Base-by-base conservation (phyloP, 108 stramenopile species). In the Cyclotella sp. region DNA sequence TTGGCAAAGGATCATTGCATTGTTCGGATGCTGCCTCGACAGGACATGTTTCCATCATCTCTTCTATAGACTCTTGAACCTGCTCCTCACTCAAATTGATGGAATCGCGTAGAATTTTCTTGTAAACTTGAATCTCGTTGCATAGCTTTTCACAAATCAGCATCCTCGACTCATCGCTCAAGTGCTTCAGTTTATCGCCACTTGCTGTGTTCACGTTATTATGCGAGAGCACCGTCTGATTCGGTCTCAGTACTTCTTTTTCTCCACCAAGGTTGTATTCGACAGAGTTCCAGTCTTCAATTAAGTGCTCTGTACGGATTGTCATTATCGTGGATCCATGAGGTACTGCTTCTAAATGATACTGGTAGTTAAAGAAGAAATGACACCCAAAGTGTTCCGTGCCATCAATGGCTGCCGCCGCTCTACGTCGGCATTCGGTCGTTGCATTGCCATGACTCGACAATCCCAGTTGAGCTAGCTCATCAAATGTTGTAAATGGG, bases 351-450 rank as follows among this genome's bases (percentile, higher is more conserved):
- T 78, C 70, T 53, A 77, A 53, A 47, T 77, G 76, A 45, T 67
- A 77, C 49, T 77, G 76, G 28, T 77, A 77, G n/a, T 77, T 77
- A 19, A 69, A 77, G 43, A 52, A 77, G 60, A 53, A 61, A 69
- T 77, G 76, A 63, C 68, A 69, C 7, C 68, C 67, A 62, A 77
- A 69, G 42, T 77, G 68, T 19, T 69, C 57, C 4, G 58, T 69
- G 18, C 76, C 76, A 21, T 69, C 68, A 0, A 78, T 70, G n/a
- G 63, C 46, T 1, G 69, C 63, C 10, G 30, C 40, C 9, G 70
- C 77, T 9, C 69, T 58, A 13, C 52, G 46, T 44, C 62, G 70
- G 29, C 77, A 78, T 34, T 61, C 55, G 15, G 62, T 28, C 0
- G 41, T 71, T 12, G 70, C 69, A 30, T 70, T 64, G 53, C 69